A percentile compares a stretch with the other conserved stretches of the same genome.
Evolutionary conservation across 2,329 filamentous ascomycete species (phyloP).

Genomic region (Moelleriella libera): DNA sequence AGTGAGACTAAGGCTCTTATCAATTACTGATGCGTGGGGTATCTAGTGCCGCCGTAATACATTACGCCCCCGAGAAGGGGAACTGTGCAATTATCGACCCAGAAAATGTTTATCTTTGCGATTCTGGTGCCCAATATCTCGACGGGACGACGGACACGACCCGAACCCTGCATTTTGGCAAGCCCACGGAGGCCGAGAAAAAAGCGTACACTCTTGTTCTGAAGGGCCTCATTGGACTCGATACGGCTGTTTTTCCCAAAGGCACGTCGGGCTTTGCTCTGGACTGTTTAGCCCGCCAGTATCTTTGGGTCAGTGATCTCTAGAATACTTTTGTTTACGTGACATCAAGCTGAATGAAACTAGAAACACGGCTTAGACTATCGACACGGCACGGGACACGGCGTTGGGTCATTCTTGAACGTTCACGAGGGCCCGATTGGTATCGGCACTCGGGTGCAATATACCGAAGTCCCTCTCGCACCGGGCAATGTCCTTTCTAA

Average conservation of each 20-base stretch:
- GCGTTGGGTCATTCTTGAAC: conserved; percentile 88
- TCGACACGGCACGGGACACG: conserved; percentile 90
- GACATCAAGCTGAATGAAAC: conserved; percentile 5
- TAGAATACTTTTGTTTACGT: no score
- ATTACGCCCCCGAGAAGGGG: conserved; percentile 80
- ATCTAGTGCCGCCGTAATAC: conserved; percentile 77
- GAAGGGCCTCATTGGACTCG: conserved; percentile 85
- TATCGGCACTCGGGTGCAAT: conserved; percentile 83
- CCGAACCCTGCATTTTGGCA: conserved; percentile 80
- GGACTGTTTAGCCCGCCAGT: conserved; percentile 77
- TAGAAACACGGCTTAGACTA: conserved; percentile 69
- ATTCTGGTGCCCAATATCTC: conserved; percentile 90
- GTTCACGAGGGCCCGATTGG: conserved; percentile 96
- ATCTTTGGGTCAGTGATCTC: conserved; percentile 58
- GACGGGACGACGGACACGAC: conserved; percentile 97
- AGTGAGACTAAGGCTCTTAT: neutral
- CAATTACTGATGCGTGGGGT: conserved; percentile 1
- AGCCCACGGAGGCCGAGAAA: conserved; percentile 68
- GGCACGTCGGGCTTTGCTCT: conserved; percentile 88
- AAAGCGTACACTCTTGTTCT: conserved; percentile 88
- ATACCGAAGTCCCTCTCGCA: conserved; percentile 76
- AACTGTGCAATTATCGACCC: conserved; percentile 76
- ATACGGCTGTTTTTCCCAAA: conserved; percentile 80
- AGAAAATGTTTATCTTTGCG: conserved; percentile 78
- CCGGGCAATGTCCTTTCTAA: conserved; percentile 94